phyloP scores from a whole-genome alignment of 2,329 filamentous ascomycete genomes.

The Graphilbum fragrans region DNA sequence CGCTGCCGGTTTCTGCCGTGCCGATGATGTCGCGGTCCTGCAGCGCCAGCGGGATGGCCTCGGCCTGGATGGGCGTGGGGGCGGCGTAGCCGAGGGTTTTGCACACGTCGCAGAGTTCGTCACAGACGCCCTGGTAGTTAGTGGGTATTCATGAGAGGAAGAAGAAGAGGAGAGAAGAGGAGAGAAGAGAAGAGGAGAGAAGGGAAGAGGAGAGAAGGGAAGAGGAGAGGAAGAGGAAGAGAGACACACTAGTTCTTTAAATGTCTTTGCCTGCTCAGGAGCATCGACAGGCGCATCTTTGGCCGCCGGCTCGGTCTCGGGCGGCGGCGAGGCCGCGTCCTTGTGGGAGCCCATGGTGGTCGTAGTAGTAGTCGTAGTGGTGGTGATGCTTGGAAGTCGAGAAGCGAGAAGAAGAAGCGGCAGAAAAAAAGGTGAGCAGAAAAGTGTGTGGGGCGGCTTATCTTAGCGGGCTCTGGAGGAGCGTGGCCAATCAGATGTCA shows the following conservation, averaged over 20 bases:
- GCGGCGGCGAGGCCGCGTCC: too few relatives aligned
- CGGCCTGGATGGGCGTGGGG: constrained; percentile 79
- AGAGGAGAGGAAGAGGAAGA: neutral
- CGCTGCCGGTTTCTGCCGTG: constrained; percentile 86
- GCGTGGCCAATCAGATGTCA: too few relatives aligned
- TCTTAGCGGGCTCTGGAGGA: too few relatives aligned
- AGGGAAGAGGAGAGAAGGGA: neutral
- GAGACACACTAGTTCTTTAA: constrained; percentile 1
- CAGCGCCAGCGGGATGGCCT: constrained; percentile 72
- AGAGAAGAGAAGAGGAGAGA: neutral
- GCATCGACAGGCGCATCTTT: neutral
- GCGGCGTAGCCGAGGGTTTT: constrained; percentile 67
- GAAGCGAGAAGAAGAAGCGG: too few relatives aligned
- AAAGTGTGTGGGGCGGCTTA: too few relatives aligned
- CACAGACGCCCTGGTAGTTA: constrained; percentile 56
- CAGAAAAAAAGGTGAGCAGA: too few relatives aligned
- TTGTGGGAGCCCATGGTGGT: too few relatives aligned
- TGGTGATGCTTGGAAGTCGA: too few relatives aligned
- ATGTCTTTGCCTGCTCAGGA: constrained; percentile 2
- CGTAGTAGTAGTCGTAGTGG: too few relatives aligned
- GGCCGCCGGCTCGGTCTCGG: too few relatives aligned
- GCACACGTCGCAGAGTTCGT: constrained; percentile 83
- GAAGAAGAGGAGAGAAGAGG: neutral
- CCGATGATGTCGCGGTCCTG: constrained; percentile 80
- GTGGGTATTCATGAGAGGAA: too few relatives aligned